These are phyloP conservation scores for Pezicula carpinea DNA, from an alignment of 2,329 filamentous ascomycete species.

Conservation along the genomic window DNA sequence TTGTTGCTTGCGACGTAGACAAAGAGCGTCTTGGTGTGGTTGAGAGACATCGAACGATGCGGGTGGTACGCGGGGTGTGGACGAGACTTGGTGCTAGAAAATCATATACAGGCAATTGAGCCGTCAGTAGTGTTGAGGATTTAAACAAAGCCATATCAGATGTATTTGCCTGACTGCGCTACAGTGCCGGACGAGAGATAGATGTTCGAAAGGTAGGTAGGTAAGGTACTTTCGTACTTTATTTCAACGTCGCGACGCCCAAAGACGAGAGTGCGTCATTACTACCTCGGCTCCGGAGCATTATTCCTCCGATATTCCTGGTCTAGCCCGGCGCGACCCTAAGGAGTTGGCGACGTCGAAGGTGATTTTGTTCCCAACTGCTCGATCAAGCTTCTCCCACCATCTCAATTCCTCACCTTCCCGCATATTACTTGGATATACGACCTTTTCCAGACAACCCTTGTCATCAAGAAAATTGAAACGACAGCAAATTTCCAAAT, in stretches of 20 bases:
- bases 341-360: background rate
- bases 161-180: too few relatives aligned
- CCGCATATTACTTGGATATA: too few relatives aligned
- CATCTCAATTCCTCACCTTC: background rate
- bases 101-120: slow-evolving; percentile 28
- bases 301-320: background rate
- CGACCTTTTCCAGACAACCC: too few relatives aligned
- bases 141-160: slow-evolving; percentile 4
- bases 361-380: background rate
- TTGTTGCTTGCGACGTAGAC: slow-evolving; percentile 1
- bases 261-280: background rate
- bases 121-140: slow-evolving; percentile 6
- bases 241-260: background rate
- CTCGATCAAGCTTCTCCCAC: background rate
- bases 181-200: too few relatives aligned
- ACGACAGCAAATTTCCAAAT: too few relatives aligned
- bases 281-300: too few relatives aligned
- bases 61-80: slow-evolving; percentile 11
- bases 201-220: too few relatives aligned
- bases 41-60: slow-evolving; percentile 17
- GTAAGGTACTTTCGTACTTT: too few relatives aligned
- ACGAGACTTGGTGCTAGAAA: slow-evolving; percentile 34
- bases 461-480: too few relatives aligned
- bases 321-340: background rate
- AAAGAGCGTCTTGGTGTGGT: slow-evolving; percentile 7